phyloP scores from a whole-genome alignment of 2,329 filamentous ascomycete genomes.

The Fusarium mundagurra region DNA sequence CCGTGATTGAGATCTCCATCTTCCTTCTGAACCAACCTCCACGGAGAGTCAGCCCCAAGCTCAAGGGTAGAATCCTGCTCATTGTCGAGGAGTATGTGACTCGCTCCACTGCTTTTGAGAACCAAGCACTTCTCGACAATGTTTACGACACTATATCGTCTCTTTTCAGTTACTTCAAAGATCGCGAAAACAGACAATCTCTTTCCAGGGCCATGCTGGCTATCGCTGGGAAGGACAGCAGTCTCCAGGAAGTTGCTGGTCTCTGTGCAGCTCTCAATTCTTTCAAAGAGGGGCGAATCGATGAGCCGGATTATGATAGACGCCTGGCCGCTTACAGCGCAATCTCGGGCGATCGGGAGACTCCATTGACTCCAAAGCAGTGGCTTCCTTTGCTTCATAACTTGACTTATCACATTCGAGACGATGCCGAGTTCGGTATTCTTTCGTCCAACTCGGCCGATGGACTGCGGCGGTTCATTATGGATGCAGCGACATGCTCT shows the following conservation, averaged over 20 bases:
- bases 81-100: constrained; percentile 85
- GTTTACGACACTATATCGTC: constrained; percentile 81
- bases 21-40: constrained; percentile 88
- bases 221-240: constrained; percentile 72
- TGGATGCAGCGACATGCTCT: constrained; percentile 62
- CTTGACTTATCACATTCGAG: constrained; percentile 84
- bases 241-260: constrained; percentile 69
- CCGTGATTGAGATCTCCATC: constrained; percentile 80
- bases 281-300: constrained; percentile 75
- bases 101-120: constrained; percentile 58
- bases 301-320: constrained; percentile 88
- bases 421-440: constrained; percentile 89
- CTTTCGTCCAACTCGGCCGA: constrained; percentile 83
- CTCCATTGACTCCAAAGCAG: constrained; percentile 72
- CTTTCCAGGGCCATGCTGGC: constrained; percentile 78
- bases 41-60: constrained; percentile 81
- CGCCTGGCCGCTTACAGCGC: constrained; percentile 79
- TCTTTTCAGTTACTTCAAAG: constrained; percentile 90
- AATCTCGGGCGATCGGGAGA: constrained; percentile 72
- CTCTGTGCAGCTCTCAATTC: constrained; percentile 86
- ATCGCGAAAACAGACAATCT: constrained; percentile 77
- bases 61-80: constrained; percentile 82
- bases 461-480: constrained; percentile 80
- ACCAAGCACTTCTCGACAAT: constrained; percentile 63
- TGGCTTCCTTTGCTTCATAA: constrained; percentile 93